Evolutionary conservation across 345 rosid species (phyloP), one percentile per base, ranked within the genome.

Genomic region (Pseudoturritis turrita): DNA sequence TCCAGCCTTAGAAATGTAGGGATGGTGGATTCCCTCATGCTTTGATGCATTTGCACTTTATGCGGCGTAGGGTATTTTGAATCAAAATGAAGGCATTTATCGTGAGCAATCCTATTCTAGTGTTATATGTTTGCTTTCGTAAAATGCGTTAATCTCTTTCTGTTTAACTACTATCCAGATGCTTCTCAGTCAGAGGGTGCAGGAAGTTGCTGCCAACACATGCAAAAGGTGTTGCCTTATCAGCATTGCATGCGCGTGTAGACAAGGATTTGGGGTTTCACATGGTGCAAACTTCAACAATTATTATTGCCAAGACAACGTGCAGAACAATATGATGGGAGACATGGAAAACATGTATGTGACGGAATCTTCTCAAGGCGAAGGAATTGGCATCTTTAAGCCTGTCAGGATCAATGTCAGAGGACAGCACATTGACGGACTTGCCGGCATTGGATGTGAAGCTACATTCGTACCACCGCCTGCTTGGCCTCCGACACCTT

Each of bases 401-500:
- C 96, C 97, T 57, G 97, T 91, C 8, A 80, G 95, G 74, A 91
- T 91, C 51, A 96, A 85, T 79, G 92, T 89, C 65, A 86, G 94
- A 87, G 96, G 96, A 51, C 74, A 68, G 22, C 88, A 85, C 73
- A 85, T 80, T 65, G 98, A 94, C 81, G 98, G 98, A 61, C 97
- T 94, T 80, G 98, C 98, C 1, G 98, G 95, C 70, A 89, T 94
- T 76, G 97, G 97, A 72, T 88, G 92, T 26, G 97, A 92, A 78
- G 79, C 87, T 75, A 77, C 92, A 62, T 91, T 82, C 77, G 89
- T 89, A 58, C 92, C 96, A 35, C 80, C 94, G 28, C 79, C 88
- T 73, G 86, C 87, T 45, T 86, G 97, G 92, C 86, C 96, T 26
- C 92, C 98, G 63, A 89, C 98, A 31, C 92, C 94, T 21, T 88